Conservation (phyloP, 2,329 filamentous ascomycete species). For the Exutisphaerella laricina region DNA sequence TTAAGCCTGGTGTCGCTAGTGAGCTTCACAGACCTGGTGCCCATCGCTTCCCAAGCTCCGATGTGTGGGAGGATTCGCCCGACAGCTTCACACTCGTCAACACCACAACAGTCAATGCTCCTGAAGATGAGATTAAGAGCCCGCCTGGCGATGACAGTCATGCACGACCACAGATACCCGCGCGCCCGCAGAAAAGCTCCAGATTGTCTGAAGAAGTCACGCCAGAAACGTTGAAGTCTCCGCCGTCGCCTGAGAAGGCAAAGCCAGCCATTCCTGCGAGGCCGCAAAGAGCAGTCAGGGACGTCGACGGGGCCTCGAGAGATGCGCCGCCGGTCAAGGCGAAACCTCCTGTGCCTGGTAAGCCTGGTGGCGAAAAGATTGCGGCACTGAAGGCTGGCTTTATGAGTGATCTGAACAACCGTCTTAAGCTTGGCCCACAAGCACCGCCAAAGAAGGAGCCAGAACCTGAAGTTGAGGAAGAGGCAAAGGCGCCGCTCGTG, state of each 20-base stretch:
- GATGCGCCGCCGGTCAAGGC: constrained; percentile 45
- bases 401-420: constrained; percentile 86
- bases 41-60: constrained; percentile 78
- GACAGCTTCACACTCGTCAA: constrained; percentile 64
- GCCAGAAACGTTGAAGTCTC: constrained; percentile 27
- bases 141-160: constrained; percentile 23
- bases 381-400: constrained; percentile 86
- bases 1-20: constrained; percentile 50
- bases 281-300: neutral
- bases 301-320: neutral
- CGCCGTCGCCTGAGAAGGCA: constrained; percentile 52
- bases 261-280: constrained; percentile 54
- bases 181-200: constrained; percentile 27
- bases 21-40: constrained; percentile 51
- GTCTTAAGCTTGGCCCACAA: constrained; percentile 79
- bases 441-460: constrained; percentile 64
- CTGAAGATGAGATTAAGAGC: constrained; percentile 30
- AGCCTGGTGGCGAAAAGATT: constrained; percentile 78
- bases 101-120: constrained; percentile 61
- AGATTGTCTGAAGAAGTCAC: constrained; percentile 30
- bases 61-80: constrained; percentile 92
- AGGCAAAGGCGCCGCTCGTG: constrained; percentile 70
- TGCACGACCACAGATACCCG: constrained; percentile 26
- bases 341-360: constrained; percentile 78
- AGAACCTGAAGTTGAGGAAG: constrained; percentile 52